Evolutionary conservation across 1,284 basidiomycete genomes (phyloP).

Genomic region (Leccinum pachyderme): DNA sequence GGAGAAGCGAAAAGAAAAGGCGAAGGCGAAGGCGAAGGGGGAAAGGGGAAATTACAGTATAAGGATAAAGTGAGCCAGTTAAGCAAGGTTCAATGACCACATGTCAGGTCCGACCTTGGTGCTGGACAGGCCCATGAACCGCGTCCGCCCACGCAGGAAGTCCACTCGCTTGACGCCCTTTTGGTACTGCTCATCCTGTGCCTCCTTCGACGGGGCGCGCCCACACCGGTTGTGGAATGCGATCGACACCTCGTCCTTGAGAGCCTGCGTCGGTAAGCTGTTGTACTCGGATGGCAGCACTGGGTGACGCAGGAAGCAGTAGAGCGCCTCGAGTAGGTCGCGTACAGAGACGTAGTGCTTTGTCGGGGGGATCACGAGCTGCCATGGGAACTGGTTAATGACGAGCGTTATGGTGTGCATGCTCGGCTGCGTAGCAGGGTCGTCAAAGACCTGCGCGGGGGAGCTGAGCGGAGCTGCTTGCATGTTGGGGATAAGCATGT

Average conservation of each 20-base stretch:
- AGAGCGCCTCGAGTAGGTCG: constrained; percentile 38
- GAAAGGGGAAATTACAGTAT: constrained; percentile 19
- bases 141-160: constrained; percentile 38
- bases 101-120: constrained; percentile 31
- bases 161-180: constrained; percentile 46
- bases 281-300: constrained; percentile 41
- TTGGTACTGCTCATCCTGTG: constrained; percentile 27
- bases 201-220: constrained; percentile 19
- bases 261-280: constrained; percentile 31
- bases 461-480: constrained; percentile 30
- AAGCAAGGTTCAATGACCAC: constrained; percentile 28
- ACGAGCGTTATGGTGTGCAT: constrained; percentile 29
- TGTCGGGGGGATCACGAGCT: constrained; percentile 28
- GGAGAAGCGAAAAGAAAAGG: neutral
- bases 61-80: constrained; percentile 19
- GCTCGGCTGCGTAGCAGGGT: constrained; percentile 38
- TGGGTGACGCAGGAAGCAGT: constrained; percentile 38
- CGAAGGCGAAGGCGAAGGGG: neutral
- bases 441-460: constrained; percentile 26
- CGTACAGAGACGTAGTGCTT: constrained; percentile 34
- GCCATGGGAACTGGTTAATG: constrained; percentile 36
- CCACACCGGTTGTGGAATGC: constrained; percentile 44
- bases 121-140: constrained; percentile 39
- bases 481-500: constrained; percentile 26
- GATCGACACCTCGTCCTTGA: constrained; percentile 36